A percentile compares a stretch with the other conserved stretches of the same genome.
Conservation (phyloP, 2,329 filamentous ascomycete species). For the Colletotrichum salicis region DNA sequence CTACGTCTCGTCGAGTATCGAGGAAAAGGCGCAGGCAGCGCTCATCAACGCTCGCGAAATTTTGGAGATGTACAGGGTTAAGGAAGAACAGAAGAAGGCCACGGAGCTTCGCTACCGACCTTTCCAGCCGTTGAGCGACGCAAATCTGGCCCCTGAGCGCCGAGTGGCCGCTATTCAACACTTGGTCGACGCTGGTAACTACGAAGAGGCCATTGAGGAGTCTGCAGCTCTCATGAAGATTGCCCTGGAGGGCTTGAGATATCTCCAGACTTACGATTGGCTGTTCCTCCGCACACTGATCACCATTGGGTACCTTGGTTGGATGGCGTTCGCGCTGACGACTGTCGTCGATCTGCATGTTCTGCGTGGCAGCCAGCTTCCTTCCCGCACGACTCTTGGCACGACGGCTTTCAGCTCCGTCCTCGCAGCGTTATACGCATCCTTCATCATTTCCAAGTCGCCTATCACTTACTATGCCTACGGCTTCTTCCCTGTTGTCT, state of each 20-base stretch:
- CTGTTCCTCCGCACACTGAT: slow-evolving; percentile 90
- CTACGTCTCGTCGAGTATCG: slow-evolving; percentile 77
- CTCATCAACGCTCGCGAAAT: slow-evolving; percentile 88
- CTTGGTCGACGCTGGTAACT: slow-evolving; percentile 73
- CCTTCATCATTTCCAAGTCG: slow-evolving; percentile 82
- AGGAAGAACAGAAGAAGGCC: slow-evolving; percentile 84
- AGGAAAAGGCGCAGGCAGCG: slow-evolving; percentile 85
- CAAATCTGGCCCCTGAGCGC: slow-evolving; percentile 70
- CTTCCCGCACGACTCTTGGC: slow-evolving; percentile 70
- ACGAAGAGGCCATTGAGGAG: slow-evolving; percentile 82
- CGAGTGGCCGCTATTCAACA: slow-evolving; percentile 74
- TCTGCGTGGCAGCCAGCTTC: slow-evolving; percentile 73
- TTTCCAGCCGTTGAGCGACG: slow-evolving; percentile 75
- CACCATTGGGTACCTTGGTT: slow-evolving; percentile 90
- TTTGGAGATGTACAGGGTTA: slow-evolving; percentile 95
- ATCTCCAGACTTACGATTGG: slow-evolving; percentile 99
- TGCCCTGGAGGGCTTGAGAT: slow-evolving; percentile 84
- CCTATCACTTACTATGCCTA: slow-evolving; percentile 90
- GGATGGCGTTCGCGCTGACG: slow-evolving; percentile 92
- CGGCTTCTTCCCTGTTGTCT: slow-evolving; percentile 89
- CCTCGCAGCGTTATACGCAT: slow-evolving; percentile 79
- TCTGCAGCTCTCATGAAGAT: slow-evolving; percentile 81
- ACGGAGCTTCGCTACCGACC: slow-evolving; percentile 82
- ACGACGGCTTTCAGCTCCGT: slow-evolving; percentile 78
- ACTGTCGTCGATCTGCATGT: slow-evolving; percentile 91